Percentiles rank a stretch among this genome's conserved stretches.
phyloP scores from a whole-genome alignment of 768 basidiomycete genomes.

The Paxillus involutus region DNA sequence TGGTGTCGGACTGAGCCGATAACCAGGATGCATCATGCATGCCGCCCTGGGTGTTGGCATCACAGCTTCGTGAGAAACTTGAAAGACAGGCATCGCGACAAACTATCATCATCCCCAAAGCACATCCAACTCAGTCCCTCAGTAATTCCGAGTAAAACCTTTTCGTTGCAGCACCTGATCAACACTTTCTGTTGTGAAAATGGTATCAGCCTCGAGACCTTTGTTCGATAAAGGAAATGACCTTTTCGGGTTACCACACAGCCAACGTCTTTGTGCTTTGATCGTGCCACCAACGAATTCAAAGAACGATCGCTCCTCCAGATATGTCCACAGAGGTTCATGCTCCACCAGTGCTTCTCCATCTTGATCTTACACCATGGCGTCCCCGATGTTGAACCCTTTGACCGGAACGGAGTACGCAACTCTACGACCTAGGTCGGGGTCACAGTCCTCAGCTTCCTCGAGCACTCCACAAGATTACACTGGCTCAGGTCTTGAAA shows the following conservation, averaged over 20 bases:
- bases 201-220: not conserved
- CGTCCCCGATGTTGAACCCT: not conserved
- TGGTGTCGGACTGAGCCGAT: too few relatives aligned
- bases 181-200: not conserved
- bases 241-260: slow-evolving; percentile 1
- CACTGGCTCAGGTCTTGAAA: not conserved
- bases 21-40: too few relatives aligned
- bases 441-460: not conserved
- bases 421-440: not conserved
- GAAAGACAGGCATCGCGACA: too few relatives aligned
- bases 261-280: slow-evolving; percentile 14
- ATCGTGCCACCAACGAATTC: slow-evolving; percentile 7
- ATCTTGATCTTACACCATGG: slow-evolving; percentile 9
- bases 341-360: not conserved
- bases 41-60: too few relatives aligned
- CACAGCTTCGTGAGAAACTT: too few relatives aligned
- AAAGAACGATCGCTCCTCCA: not conserved
- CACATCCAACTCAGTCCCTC: too few relatives aligned
- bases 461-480: not conserved
- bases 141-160: too few relatives aligned
- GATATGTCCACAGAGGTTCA: not conserved
- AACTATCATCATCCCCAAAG: too few relatives aligned
- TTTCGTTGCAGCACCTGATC: not conserved
- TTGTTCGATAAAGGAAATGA: not conserved
- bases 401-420: too few relatives aligned